These are phyloP conservation scores for Rhizopogon vesiculosus DNA, from an alignment of 768 basidiomycete species.

Conservation along the genomic window DNA sequence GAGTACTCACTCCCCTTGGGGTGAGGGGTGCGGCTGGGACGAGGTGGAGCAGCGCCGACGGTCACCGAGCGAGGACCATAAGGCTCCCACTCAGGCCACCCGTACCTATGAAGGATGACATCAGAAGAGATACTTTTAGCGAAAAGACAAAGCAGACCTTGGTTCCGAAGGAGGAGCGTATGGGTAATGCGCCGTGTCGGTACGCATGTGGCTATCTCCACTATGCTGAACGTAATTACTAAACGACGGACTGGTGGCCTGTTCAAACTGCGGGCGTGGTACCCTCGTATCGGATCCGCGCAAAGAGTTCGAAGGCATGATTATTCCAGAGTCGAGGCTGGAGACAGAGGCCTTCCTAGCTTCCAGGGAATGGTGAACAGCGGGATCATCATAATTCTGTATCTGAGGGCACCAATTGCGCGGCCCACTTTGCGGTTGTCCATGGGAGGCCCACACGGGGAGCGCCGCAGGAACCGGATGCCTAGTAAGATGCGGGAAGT, in stretches of 20 bases:
- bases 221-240: background rate
- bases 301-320: conserved; percentile 4
- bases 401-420: conserved; percentile 4
- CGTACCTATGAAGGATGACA: conserved; percentile 4
- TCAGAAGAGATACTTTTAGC: background rate
- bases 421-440: background rate
- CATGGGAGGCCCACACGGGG: conserved; percentile 3
- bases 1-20: conserved; percentile 1
- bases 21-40: conserved; percentile 3
- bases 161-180: conserved; percentile 1
- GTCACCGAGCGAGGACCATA: conserved; percentile 3
- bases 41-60: background rate
- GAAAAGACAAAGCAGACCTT: conserved; percentile 6
- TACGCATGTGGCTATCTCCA: background rate
- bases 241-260: background rate
- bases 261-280: conserved; percentile 2
- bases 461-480: conserved; percentile 20
- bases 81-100: conserved; percentile 14
- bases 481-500: conserved; percentile 22
- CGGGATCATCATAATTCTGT: conserved; percentile 8
- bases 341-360: conserved; percentile 9
- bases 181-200: background rate
- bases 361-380: conserved; percentile 2
- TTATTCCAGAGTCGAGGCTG: conserved; percentile 8
- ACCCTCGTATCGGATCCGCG: conserved; percentile 2